Evolutionary conservation across 305 asterid species (phyloP), one percentile per base, ranked within the genome.

Genomic region (Rubia balearica): DNA sequence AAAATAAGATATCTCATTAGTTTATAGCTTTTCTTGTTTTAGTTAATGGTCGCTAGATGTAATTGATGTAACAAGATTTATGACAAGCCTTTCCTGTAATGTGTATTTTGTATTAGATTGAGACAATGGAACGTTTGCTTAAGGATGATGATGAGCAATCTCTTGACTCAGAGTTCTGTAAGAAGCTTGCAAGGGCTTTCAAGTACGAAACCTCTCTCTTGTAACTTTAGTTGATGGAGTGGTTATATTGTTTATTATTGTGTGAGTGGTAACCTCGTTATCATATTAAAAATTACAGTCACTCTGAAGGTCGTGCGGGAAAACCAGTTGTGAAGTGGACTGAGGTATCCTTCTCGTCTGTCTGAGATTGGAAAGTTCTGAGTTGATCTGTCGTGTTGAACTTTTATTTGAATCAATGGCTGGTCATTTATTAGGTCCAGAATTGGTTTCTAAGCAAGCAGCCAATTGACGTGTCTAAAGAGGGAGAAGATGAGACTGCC

Each of bases 291-390:
- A 70, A 74, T 77, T 83, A 80, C 82, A 92, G 98, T 30, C 36
- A 30, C 68, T 88, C 90, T 14, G 84, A 82, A 72, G 88, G 83
- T 24, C 96, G 98, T 69, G 88, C 91, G 14, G 96, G 98, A 75
- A 89, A 89, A 80, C 89, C 92, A 17, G 78, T 68, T 40, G 86
- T 81, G 68, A 89, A 86, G 83, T 89, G 94, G 96, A 83, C 74
- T 3, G 94, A 89, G 96, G 98, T 91, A 68, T 46, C 63, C 30
- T 24, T 43, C 13, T 66, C 71, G 73, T 53, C 41, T 70, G 48
- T 82, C 62, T 71, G 27, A 30, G 42, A 45, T n/a, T n/a, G 30
- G 43, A 61, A 38, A n/a, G 19, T 55, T 57, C 49, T 30, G 49
- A 24, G 38, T 33, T 55, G 48, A 36, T 36, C 8, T 7, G 36